Base-by-base conservation (phyloP, 192 early-diverging fungal species). In the Backusella macrospora region DNA sequence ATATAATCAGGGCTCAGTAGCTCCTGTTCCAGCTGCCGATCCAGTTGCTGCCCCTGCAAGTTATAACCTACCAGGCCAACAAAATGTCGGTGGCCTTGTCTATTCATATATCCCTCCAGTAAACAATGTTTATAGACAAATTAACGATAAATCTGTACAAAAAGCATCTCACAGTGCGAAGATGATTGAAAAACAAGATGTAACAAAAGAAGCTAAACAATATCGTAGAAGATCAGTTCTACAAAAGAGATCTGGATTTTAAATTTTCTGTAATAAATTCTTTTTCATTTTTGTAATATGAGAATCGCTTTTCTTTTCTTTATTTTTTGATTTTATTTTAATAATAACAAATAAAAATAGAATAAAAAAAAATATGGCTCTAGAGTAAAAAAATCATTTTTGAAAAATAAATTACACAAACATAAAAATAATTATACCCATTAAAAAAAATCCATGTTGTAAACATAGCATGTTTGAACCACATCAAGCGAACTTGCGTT, bases 261-360 rank as follows among this genome's bases (percentile, higher is more conserved):
- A 59, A 59, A 59, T 26, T 59, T 46, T 5, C 21, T 59, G 52
- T 59, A 59, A 59, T 59, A 59, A 18, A 26, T 23, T 55, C 26
- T 59, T 59, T 59, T 18, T 59, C 52, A 21, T 52, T 59, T 59
- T 59, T 59, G 52, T 59, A 59, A 59, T 59, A 59, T 59, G 52
- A 59, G 52, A 59, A n/a, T 26, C 10, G 6, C 21, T 59, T 59
- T 4, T 12, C 29, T 34, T 34, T 34, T 34, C 29, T 34, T 34
- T 34, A 0, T 34, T 34, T 34, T 34, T n/a, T n/a, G n/a, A n/a
- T n/a, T n/a, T n/a, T n/a, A n/a, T n/a, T n/a, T 34, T 34, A 34
- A 34, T 59, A 26, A 26, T 26, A 59, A 46, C 10, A 43, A 46
- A 4, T 13, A 12, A 59, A 59, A 59, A n/a, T 43, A 26, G 13